Conservation (phyloP, 495 filamentous ascomycete genomes). For the Aspergillus haitiensis region DNA sequence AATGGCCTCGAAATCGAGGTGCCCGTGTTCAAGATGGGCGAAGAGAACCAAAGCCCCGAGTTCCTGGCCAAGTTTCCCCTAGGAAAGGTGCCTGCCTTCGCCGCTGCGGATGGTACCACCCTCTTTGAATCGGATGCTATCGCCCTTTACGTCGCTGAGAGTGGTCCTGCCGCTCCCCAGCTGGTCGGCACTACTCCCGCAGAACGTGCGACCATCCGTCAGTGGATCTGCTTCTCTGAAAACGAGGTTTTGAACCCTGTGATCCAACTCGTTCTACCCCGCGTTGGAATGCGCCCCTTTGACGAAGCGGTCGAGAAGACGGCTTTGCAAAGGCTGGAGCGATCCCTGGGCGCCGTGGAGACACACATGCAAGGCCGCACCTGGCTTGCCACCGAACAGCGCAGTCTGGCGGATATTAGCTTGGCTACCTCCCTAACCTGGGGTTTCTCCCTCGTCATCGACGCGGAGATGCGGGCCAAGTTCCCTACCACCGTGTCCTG, state of each 20-base stretch:
- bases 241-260: constrained; percentile 42
- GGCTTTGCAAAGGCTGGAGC: constrained; percentile 28
- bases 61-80: constrained; percentile 62
- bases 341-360: constrained; percentile 47
- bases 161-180: constrained; percentile 51
- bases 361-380: constrained; percentile 37
- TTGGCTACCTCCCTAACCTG: constrained; percentile 41
- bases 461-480: constrained; percentile 50
- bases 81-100: constrained; percentile 61
- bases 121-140: constrained; percentile 59
- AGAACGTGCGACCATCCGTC: constrained; percentile 48
- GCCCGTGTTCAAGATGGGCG: constrained; percentile 43
- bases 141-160: constrained; percentile 52
- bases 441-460: constrained; percentile 45
- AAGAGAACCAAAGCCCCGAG: constrained; percentile 50
- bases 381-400: constrained; percentile 48
- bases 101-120: constrained; percentile 51
- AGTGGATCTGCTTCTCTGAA: constrained; percentile 53
- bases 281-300: constrained; percentile 35
- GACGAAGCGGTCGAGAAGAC: constrained; percentile 38
- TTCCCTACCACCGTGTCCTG: constrained; percentile 47
- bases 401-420: constrained; percentile 57
- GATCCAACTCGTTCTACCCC: constrained; percentile 32
- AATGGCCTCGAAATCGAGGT: constrained; percentile 50
- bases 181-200: constrained; percentile 49